phyloP scores from a whole-genome alignment of 768 basidiomycete species.

The Boletellus emodensis region DNA sequence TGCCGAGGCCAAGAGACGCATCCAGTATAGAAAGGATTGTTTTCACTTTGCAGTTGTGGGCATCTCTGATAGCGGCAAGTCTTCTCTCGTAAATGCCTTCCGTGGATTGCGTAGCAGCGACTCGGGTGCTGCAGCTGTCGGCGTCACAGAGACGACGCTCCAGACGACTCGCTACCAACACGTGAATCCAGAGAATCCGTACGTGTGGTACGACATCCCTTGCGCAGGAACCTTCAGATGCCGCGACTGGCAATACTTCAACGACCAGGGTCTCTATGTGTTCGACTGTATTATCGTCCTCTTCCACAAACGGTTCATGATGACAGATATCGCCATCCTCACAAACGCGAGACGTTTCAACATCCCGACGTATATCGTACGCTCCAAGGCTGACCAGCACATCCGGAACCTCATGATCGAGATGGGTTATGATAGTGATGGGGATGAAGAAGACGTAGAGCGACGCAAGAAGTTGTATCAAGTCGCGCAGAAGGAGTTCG shows the following conservation, averaged over 20 bases:
- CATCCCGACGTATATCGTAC: constrained; percentile 21
- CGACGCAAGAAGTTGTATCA: constrained; percentile 10
- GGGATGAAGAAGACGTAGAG: constrained; percentile 7
- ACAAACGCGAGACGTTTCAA: constrained; percentile 12
- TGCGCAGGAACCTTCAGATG: constrained; percentile 20
- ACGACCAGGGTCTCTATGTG: constrained; percentile 22
- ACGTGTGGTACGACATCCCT: constrained; percentile 23
- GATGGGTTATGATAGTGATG: constrained; percentile 19
- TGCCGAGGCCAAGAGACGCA: constrained; percentile 12
- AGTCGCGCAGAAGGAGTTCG: constrained; percentile 12
- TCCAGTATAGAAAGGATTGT: constrained; percentile 24
- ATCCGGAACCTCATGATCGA: constrained; percentile 18
- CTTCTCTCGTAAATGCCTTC: constrained; percentile 35
- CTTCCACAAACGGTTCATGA: constrained; percentile 21
- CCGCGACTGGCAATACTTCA: constrained; percentile 22
- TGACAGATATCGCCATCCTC: constrained; percentile 21
- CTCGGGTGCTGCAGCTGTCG: constrained; percentile 13
- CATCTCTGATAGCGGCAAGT: constrained; percentile 33
- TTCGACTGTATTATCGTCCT: constrained; percentile 22
- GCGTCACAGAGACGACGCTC: constrained; percentile 19
- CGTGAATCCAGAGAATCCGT: constrained; percentile 10
- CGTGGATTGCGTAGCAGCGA: constrained; percentile 28
- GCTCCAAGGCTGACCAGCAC: constrained; percentile 22
- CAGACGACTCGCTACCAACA: constrained; percentile 15
- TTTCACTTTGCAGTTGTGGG: constrained; percentile 36